These are phyloP conservation scores for Paracorniculantispora psalliotae DNA, from an alignment of 2,329 filamentous ascomycete genomes.

Conservation along the genomic window DNA sequence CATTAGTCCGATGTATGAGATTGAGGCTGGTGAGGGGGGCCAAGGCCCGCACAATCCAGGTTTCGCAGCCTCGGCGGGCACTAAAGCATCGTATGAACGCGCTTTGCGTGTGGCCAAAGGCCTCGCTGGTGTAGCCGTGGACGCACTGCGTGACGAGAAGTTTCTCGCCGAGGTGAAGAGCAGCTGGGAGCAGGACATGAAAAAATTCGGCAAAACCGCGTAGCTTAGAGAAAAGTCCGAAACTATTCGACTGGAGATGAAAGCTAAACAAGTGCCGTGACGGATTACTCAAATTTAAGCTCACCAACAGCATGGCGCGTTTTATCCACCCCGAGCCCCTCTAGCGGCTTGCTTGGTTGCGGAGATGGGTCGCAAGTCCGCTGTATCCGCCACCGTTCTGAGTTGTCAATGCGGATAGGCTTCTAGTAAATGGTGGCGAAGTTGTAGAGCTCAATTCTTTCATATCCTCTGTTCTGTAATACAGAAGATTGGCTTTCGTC, in stretches of 20 bases:
- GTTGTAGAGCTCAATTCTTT: too few relatives aligned
- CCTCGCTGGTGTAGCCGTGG: conserved; percentile 42
- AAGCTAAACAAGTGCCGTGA: too few relatives aligned
- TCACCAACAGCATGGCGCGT: not conserved
- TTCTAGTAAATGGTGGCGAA: not conserved
- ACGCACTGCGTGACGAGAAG: conserved; percentile 38
- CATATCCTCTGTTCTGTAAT: too few relatives aligned
- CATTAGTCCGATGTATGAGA: conserved; percentile 47
- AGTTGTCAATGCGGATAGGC: not conserved
- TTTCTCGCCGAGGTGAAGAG: conserved; percentile 37
- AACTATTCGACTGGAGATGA: too few relatives aligned
- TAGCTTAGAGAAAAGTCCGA: not conserved
- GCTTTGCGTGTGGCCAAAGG: conserved; percentile 43
- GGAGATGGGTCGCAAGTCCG: conserved; percentile 6
- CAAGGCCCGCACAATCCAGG: conserved; percentile 49
- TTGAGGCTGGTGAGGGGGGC: conserved; percentile 27
- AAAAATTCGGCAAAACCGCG: not conserved
- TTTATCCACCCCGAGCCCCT: not conserved
- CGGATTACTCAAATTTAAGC: not conserved
- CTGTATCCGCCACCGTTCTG: not conserved
- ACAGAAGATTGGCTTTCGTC: too few relatives aligned
- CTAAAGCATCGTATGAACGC: conserved; percentile 40
- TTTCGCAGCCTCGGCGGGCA: conserved; percentile 48
- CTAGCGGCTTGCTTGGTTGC: not conserved
- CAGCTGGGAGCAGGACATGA: conserved; percentile 13